These are phyloP conservation scores for Golovinomyces cichoracearum DNA, from an alignment of 2,329 filamentous ascomycete species.

Conservation along the genomic window DNA sequence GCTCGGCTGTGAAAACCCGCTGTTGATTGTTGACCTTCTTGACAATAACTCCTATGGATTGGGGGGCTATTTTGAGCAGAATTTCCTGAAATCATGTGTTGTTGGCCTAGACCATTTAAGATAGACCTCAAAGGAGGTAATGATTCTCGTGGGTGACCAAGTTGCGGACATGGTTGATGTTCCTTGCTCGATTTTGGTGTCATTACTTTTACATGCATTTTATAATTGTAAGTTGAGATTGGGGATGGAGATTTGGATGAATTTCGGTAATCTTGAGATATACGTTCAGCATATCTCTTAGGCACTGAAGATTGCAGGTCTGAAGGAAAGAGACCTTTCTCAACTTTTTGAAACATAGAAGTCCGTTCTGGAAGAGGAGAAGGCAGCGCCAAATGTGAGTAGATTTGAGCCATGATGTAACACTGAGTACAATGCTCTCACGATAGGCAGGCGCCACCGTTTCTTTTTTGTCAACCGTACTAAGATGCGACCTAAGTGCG, in stretches of 20 bases:
- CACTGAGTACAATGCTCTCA: not conserved
- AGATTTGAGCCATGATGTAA: not conserved
- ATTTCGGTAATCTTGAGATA: not conserved
- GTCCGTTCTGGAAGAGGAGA: not conserved
- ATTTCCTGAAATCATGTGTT: conserved; percentile 11
- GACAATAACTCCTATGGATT: conserved; percentile 10
- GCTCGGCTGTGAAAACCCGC: conserved; percentile 11
- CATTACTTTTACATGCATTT: not conserved
- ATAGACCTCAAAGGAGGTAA: conserved; percentile 15
- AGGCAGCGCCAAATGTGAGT: not conserved
- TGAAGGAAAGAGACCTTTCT: not conserved
- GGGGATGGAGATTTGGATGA: not conserved
- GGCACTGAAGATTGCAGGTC: not conserved
- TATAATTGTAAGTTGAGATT: not conserved
- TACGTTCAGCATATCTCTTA: not conserved
- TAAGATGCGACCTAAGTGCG: not conserved
- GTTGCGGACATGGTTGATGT: conserved; percentile 8
- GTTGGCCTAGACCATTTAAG: conserved; percentile 9
- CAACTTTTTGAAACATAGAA: not conserved
- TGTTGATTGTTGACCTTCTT: conserved; percentile 10
- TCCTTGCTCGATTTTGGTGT: conserved; percentile 7
- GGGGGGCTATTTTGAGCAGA: conserved; percentile 12
- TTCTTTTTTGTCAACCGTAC: not conserved
- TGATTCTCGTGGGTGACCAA: conserved; percentile 9
- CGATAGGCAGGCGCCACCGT: not conserved